Evolutionary conservation across 2,329 filamentous ascomycete genomes (phyloP).

Genomic region (Clonostachys solani): DNA sequence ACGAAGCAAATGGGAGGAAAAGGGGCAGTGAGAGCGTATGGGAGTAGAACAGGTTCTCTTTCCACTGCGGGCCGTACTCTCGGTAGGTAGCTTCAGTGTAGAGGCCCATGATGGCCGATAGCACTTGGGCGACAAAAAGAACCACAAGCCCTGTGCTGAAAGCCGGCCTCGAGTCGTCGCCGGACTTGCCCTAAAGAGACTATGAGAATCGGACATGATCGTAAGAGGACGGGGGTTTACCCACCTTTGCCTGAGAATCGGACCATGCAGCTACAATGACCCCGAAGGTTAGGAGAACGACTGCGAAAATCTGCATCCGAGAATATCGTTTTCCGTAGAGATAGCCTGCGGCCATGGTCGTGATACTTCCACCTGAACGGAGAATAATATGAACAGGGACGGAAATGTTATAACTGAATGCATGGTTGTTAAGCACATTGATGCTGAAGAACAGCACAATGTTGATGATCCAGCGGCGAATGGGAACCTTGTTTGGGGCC

Average conservation of each 20-base stretch:
- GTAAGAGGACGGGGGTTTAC: slow-evolving; percentile 5
- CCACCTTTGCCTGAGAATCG: slow-evolving; percentile 79
- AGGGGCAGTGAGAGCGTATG: slow-evolving; percentile 71
- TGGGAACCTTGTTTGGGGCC: slow-evolving; percentile 72
- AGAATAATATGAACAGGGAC: slow-evolving; percentile 97
- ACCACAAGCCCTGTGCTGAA: slow-evolving; percentile 68
- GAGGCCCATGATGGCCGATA: slow-evolving; percentile 91
- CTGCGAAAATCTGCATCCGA: slow-evolving; percentile 73
- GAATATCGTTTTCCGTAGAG: slow-evolving; percentile 84
- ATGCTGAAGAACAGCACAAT: slow-evolving; percentile 89
- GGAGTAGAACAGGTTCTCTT: slow-evolving; percentile 94
- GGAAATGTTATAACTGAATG: slow-evolving; percentile 94
- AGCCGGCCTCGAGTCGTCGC: slow-evolving; percentile 14
- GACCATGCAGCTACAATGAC: slow-evolving; percentile 87
- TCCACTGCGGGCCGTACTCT: slow-evolving; percentile 84
- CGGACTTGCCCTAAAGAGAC: slow-evolving; percentile 1
- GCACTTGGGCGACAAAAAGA: slow-evolving; percentile 80
- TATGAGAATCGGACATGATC: neutral
- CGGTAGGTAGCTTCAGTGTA: slow-evolving; percentile 91
- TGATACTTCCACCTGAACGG: slow-evolving; percentile 90
- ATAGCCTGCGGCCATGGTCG: slow-evolving; percentile 88
- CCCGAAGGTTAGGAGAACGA: slow-evolving; percentile 77
- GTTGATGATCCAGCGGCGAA: slow-evolving; percentile 82
- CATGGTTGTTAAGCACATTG: slow-evolving; percentile 96
- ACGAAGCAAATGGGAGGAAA: slow-evolving; percentile 67